Evolutionary conservation across 129 eudicot genomes (phyloP).

Genomic region (Lactuca sativa): DNA sequence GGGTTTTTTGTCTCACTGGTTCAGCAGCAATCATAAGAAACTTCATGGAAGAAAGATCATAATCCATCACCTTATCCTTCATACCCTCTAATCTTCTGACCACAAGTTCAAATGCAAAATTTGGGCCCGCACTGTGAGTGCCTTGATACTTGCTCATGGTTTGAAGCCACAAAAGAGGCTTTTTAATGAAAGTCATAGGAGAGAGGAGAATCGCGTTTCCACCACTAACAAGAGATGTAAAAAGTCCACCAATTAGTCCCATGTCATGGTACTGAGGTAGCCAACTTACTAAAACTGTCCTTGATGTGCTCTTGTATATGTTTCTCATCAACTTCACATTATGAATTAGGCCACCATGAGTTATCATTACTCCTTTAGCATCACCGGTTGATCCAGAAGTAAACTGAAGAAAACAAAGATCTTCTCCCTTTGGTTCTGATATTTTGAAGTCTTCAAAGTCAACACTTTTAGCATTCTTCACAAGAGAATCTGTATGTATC

Average conservation of each 20-base stretch:
- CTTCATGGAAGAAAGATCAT: slow-evolving; percentile 70
- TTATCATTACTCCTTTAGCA: slow-evolving; percentile 92
- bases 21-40: slow-evolving; percentile 91
- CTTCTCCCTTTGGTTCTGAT: slow-evolving; percentile 43
- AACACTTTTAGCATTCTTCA: slow-evolving; percentile 42
- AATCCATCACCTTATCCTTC: slow-evolving; percentile 45
- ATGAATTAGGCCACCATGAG: slow-evolving; percentile 75
- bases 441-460: slow-evolving; percentile 11
- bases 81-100: slow-evolving; percentile 62
- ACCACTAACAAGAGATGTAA: slow-evolving; percentile 75
- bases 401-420: slow-evolving; percentile 80
- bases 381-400: slow-evolving; percentile 96
- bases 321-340: slow-evolving; percentile 81
- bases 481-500: slow-evolving; percentile 77
- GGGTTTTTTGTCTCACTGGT: slow-evolving; percentile 75
- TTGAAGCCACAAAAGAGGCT: slow-evolving; percentile 77
- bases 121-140: slow-evolving; percentile 91
- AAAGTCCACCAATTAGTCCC: slow-evolving; percentile 89
- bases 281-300: slow-evolving; percentile 79
- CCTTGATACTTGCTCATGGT: slow-evolving; percentile 66
- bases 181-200: slow-evolving; percentile 72
- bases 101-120: slow-evolving; percentile 75
- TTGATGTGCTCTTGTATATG: slow-evolving; percentile 71
- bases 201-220: slow-evolving; percentile 69
- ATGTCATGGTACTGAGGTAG: slow-evolving; percentile 94